Conservation (phyloP, 306 rosid species). For the Trifolium pratense region DNA sequence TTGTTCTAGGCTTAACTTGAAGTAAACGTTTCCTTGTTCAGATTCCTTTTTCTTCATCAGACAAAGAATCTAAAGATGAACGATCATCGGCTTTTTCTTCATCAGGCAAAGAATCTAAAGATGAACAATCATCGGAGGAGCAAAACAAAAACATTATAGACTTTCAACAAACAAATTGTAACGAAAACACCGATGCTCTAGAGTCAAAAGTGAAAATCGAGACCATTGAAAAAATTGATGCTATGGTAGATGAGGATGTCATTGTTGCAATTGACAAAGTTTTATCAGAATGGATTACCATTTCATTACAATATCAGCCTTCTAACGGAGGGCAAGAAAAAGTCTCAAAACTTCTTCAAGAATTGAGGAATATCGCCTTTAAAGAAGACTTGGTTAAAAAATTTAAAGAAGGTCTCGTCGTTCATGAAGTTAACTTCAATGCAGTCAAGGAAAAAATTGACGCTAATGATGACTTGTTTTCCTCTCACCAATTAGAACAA, state of each 20-base stretch:
- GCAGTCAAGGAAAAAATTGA: background rate
- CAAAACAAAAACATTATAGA: no score
- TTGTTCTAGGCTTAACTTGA: background rate
- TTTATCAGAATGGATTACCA: background rate
- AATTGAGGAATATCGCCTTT: conserved; percentile 1
- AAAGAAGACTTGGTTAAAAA: background rate
- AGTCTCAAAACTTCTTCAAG: background rate
- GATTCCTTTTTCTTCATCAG: background rate
- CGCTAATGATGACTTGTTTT: background rate
- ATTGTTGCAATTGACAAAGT: background rate
- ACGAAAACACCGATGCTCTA: background rate
- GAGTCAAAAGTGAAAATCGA: background rate
- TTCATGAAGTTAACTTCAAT: background rate
- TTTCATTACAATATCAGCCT: background rate
- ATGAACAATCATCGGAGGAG: no score
- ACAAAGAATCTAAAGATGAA: no score
- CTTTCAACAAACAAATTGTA: no score
- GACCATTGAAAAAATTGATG: background rate
- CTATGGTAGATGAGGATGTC: background rate
- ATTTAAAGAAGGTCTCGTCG: background rate
- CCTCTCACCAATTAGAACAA: background rate
- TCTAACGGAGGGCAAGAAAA: no score
- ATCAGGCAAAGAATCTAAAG: background rate
- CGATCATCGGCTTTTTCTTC: background rate
- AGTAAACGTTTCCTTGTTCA: background rate